Percentiles rank a stretch among this genome's conserved stretches.
phyloP scores from a whole-genome alignment of 768 basidiomycete species.

The Lepiota venenata region DNA sequence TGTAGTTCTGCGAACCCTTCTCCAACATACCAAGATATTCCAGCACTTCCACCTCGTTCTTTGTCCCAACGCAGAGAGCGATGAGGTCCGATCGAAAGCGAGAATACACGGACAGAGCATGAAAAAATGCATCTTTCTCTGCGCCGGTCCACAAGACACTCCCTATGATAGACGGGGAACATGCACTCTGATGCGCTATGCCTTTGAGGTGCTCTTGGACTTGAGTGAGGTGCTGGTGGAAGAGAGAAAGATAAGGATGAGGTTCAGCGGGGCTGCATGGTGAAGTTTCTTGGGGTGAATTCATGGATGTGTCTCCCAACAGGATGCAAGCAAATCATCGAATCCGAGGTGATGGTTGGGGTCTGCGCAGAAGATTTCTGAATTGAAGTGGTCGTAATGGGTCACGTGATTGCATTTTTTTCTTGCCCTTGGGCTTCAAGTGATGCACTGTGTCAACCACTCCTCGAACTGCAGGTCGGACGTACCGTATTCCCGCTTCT shows the following conservation, averaged over 20 bases:
- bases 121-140: conserved; percentile 76
- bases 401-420: too few species aligned
- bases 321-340: neutral
- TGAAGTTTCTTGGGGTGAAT: neutral
- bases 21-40: conserved; percentile 60
- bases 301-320: neutral
- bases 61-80: conserved; percentile 61
- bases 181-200: neutral
- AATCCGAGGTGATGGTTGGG: too few species aligned
- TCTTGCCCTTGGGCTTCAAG: too few species aligned
- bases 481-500: too few species aligned
- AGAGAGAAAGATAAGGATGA: conserved; percentile 3
- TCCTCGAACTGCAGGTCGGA: too few species aligned
- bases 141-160: conserved; percentile 54
- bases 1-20: conserved; percentile 19
- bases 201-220: neutral
- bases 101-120: conserved; percentile 61
- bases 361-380: too few species aligned
- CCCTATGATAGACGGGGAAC: neutral
- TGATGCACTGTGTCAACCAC: too few species aligned
- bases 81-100: conserved; percentile 77
- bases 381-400: too few species aligned
- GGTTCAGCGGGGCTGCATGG: neutral
- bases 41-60: conserved; percentile 64
- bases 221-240: neutral